These are phyloP conservation scores for Paraurostyla sp. DNA, from an alignment of 73 alveolate genomes.

Conservation along the genomic window DNA sequence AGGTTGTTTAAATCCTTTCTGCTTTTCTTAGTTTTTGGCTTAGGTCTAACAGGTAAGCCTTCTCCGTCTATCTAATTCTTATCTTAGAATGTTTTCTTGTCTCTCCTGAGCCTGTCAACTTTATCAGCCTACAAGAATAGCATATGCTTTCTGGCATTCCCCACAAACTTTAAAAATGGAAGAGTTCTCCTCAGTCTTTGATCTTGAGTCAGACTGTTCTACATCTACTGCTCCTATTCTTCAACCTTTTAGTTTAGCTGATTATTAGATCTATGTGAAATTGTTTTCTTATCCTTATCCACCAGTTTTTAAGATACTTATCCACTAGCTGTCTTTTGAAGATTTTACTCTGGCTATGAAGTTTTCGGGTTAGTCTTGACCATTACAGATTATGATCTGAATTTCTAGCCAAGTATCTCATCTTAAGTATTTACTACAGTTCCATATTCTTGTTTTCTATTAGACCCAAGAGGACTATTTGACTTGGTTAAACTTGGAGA, in stretches of 20 bases:
- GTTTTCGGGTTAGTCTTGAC: too few relatives aligned
- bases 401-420: too few relatives aligned
- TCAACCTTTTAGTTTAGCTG: background rate
- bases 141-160: slow-evolving; percentile 37
- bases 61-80: slow-evolving; percentile 51
- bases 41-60: background rate
- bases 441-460: too few relatives aligned
- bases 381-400: too few relatives aligned
- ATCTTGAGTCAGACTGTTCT: background rate
- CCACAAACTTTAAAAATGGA: slow-evolving; percentile 39
- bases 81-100: slow-evolving; percentile 14
- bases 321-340: too few relatives aligned
- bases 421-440: too few relatives aligned
- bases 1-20: background rate
- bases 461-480: too few relatives aligned
- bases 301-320: too few relatives aligned
- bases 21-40: background rate
- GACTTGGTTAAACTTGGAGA: too few relatives aligned
- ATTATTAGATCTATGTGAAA: background rate
- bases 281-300: too few relatives aligned
- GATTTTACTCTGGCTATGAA: too few relatives aligned
- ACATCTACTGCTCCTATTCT: background rate
- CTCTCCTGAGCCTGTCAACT: slow-evolving; percentile 15
- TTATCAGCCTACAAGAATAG: slow-evolving; percentile 17
- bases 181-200: background rate